These are phyloP conservation scores for Eutypella sp. DNA, from an alignment of 2,329 filamentous ascomycete genomes.

Conservation along the genomic window DNA sequence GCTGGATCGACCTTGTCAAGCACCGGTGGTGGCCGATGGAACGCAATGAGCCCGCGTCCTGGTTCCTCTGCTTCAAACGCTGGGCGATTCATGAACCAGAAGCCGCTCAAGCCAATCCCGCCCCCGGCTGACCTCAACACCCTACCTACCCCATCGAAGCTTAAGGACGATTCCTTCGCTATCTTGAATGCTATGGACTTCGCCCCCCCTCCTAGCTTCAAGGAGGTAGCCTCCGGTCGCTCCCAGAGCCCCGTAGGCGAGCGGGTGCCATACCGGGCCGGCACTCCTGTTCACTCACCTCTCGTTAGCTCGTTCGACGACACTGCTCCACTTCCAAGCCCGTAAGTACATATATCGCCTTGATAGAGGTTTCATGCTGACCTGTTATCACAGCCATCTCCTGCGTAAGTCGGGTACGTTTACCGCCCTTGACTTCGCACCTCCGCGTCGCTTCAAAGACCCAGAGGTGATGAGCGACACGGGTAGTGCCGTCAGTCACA, in stretches of 20 bases:
- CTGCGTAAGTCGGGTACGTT: slow-evolving; percentile 76
- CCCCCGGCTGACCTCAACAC: slow-evolving; percentile 70
- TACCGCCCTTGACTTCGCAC: slow-evolving; percentile 75
- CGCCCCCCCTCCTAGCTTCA: slow-evolving; percentile 67
- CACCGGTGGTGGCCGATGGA: slow-evolving; percentile 25
- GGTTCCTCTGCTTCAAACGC: slow-evolving; percentile 39
- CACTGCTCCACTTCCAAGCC: slow-evolving; percentile 78
- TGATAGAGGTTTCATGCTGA: slow-evolving; percentile 7
- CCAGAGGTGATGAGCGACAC: slow-evolving; percentile 57
- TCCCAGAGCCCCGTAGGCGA: slow-evolving; percentile 61
- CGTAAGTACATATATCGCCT: slow-evolving; percentile 61
- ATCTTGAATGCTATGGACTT: slow-evolving; percentile 70
- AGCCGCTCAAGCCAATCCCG: slow-evolving; percentile 47
- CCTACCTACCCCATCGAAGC: slow-evolving; percentile 78
- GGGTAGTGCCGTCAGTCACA: slow-evolving; percentile 66
- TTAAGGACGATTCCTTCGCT: slow-evolving; percentile 76
- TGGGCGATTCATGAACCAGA: slow-evolving; percentile 36
- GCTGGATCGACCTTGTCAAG: slow-evolving; percentile 44
- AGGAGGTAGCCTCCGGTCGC: slow-evolving; percentile 65
- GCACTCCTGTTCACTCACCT: slow-evolving; percentile 69
- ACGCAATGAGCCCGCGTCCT: slow-evolving; percentile 27
- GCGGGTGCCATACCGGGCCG: slow-evolving; percentile 68
- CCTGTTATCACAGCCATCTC: slow-evolving; percentile 50
- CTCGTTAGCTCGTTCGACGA: slow-evolving; percentile 83
- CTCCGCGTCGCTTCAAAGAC: slow-evolving; percentile 68